Evolutionary conservation across 2,329 filamentous ascomycete genomes (phyloP).

Genomic region (Beauveria sp.): DNA sequence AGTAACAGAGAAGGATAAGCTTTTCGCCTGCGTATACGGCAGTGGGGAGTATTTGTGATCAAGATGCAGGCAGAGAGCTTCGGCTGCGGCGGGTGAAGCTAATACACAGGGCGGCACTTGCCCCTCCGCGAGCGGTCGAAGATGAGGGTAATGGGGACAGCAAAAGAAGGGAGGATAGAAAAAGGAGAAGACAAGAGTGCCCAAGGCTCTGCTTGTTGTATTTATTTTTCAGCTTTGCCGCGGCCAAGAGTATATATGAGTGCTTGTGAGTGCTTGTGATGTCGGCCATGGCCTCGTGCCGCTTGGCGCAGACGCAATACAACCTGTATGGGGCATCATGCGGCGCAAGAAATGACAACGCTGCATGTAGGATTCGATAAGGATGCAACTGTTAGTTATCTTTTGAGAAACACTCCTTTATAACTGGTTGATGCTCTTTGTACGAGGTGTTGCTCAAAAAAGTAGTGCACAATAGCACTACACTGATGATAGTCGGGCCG

Average conservation of each 20-base stretch:
- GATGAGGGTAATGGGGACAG: neutral
- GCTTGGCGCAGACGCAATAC: slow-evolving; percentile 7
- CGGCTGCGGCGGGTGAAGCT: neutral
- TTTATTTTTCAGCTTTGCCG: neutral
- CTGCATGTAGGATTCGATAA: neutral
- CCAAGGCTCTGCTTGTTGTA: neutral
- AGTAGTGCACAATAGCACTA: neutral
- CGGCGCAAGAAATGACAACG: neutral
- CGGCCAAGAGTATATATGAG: neutral
- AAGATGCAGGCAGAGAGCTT: neutral
- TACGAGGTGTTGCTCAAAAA: neutral
- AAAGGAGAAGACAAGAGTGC: neutral
- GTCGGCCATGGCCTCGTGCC: neutral
- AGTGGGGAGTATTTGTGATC: neutral
- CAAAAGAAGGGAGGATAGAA: too few relatives aligned
- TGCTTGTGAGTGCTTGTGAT: neutral
- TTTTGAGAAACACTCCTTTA: neutral
- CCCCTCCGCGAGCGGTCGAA: neutral
- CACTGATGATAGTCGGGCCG: neutral
- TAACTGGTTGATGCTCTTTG: neutral
- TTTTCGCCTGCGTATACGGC: neutral
- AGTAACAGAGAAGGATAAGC: neutral
- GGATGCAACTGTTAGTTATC: too few relatives aligned
- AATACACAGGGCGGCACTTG: slow-evolving; percentile 5
- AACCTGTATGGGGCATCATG: neutral